Conservation (phyloP, 2,329 filamentous ascomycete species). For the Cladosporium sp. region DNA sequence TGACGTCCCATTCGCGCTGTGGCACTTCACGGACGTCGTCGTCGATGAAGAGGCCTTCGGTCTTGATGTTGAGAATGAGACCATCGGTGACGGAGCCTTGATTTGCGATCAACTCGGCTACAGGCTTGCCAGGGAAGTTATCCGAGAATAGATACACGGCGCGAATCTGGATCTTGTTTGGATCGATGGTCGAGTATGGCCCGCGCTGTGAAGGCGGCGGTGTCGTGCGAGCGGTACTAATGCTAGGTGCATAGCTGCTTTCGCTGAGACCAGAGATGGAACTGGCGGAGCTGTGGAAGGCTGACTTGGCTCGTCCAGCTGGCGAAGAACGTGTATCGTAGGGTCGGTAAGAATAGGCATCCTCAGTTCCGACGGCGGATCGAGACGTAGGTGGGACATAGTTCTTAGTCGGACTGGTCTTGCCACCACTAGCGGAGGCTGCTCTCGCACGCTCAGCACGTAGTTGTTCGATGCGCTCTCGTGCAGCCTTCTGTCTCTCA, state of each 20-base stretch:
- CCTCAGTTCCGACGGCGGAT: slow-evolving; percentile 58
- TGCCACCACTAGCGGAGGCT: slow-evolving; percentile 19
- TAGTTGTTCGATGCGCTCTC: slow-evolving; percentile 19
- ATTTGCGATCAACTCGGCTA: slow-evolving; percentile 85
- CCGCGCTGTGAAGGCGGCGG: slow-evolving; percentile 74
- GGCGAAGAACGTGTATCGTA: slow-evolving; percentile 35
- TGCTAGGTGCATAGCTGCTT: slow-evolving; percentile 79
- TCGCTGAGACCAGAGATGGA: slow-evolving; percentile 63
- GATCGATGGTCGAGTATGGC: slow-evolving; percentile 82
- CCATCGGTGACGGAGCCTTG: slow-evolving; percentile 84
- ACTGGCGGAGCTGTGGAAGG: slow-evolving; percentile 32
- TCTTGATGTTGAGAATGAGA: slow-evolving; percentile 84
- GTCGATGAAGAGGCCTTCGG: slow-evolving; percentile 93
- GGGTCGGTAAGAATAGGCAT: slow-evolving; percentile 44
- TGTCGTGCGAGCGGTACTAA: slow-evolving; percentile 77
- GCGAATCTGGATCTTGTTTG: slow-evolving; percentile 92
- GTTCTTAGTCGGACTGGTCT: slow-evolving; percentile 33
- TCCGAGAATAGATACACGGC: slow-evolving; percentile 93
- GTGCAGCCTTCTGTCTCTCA: slow-evolving; percentile 26
- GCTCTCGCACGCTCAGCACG: slow-evolving; percentile 25
- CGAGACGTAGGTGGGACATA: slow-evolving; percentile 51
- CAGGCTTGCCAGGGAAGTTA: slow-evolving; percentile 78
- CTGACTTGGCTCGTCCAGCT: slow-evolving; percentile 53
- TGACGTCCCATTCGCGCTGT: slow-evolving; percentile 98
- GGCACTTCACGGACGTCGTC: slow-evolving; percentile 86